These are phyloP conservation scores for Xylariaceae sp. DNA, from an alignment of 2,329 filamentous ascomycete genomes.

Conservation along the genomic window DNA sequence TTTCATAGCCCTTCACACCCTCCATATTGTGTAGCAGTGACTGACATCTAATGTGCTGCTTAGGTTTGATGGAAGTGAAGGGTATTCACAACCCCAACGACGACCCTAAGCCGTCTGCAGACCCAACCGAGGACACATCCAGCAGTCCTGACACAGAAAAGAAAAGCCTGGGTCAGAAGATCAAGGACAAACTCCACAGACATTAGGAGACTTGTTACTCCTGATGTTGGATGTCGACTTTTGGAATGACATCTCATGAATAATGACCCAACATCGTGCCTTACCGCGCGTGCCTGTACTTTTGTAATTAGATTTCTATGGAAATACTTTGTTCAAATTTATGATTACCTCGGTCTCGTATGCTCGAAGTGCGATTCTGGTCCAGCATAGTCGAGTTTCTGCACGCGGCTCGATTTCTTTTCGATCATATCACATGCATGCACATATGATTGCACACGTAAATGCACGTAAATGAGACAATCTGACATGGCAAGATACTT, in stretches of 20 bases:
- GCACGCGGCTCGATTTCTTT: too few species aligned
- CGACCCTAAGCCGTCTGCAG: background rate
- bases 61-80: slow-evolving; percentile 52
- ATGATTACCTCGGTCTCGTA: too few species aligned
- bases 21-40: slow-evolving; percentile 4
- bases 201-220: slow-evolving; percentile 26
- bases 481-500: too few species aligned
- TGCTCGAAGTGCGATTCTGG: too few species aligned
- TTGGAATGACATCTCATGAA: background rate
- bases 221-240: background rate
- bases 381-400: too few species aligned
- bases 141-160: slow-evolving; percentile 36
- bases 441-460: too few species aligned
- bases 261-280: background rate
- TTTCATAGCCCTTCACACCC: slow-evolving; percentile 10
- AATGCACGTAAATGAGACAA: too few species aligned
- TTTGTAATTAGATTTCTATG: too few species aligned
- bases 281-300: too few species aligned
- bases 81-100: slow-evolving; percentile 37
- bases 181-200: slow-evolving; percentile 65
- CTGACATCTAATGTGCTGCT: background rate
- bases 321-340: too few species aligned
- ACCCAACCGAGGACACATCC: slow-evolving; percentile 9
- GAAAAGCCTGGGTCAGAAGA: slow-evolving; percentile 56
- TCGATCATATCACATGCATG: too few species aligned